Base-by-base conservation (phyloP, 2,329 filamentous ascomycete genomes). In the Rutstroemia sp. region DNA sequence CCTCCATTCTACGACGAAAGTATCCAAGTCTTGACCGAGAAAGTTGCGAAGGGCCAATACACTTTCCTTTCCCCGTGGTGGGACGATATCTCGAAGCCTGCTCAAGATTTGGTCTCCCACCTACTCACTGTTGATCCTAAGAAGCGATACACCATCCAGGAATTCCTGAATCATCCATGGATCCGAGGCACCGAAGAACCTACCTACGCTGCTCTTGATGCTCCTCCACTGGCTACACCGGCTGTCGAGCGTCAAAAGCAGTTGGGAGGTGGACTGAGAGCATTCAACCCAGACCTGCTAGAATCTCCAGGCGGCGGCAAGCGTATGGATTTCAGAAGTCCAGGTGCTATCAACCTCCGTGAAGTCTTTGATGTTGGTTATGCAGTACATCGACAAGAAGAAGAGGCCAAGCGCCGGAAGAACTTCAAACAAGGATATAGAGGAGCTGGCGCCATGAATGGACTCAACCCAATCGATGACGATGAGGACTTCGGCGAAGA, bases 331-430 rank as follows among this genome's bases (percentile, higher is more conserved):
- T 99, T 97, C 84, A 84, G 94, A 57, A 97, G 92, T 0, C 94
- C 94, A 0, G 94, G 92, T 51, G 92, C 90, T 2, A 87, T 99
- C 72, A 97, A 97, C 69, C 77, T 99, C 12, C 89, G 94, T 58
- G 94, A 99, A 72, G 92, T 97, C 2, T 99, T 99, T 64, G 94
- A 99, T 67, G 92, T 99, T 49, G 87, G 90, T n/a, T 99, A 99
- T 67, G 92, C 94, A 8, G 94, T 99, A 8, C 94, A 97, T 70
- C 80, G 94, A 48, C 91, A 97, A 72, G 94, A 97, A 72, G 94
- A 99, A 70, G 94, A 97, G 72, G 86, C 84, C 66, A 97, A 96
- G 75, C 85, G 91, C 54, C 83, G 90, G 61, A 95, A 95, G 72
- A 89, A 95, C 68, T 81, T 92, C 64, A 76, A 82, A 74, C 78